Conservation (phyloP, 495 filamentous ascomycete species). For the Neurospora hispaniola region DNA sequence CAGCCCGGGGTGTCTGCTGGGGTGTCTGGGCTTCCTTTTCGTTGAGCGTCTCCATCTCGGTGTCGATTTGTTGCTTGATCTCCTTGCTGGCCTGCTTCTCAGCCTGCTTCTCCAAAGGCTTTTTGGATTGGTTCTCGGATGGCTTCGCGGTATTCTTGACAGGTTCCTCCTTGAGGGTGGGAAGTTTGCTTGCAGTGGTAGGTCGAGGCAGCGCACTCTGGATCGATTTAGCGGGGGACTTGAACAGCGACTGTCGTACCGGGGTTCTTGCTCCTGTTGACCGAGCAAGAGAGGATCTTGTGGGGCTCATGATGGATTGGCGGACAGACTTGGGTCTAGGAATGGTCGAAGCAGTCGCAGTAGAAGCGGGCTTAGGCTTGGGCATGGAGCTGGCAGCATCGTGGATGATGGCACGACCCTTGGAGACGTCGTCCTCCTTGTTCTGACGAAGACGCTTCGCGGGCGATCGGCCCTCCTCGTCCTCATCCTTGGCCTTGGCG, state of each 20-base stretch:
- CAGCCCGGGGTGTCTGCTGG: constrained; percentile 9
- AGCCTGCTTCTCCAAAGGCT: not conserved
- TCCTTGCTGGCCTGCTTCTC: constrained; percentile 12
- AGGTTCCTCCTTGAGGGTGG: not conserved
- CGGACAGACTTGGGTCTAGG: constrained; percentile 34
- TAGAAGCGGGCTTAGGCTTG: constrained; percentile 27
- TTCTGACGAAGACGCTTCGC: constrained; percentile 58
- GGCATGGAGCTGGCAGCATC: constrained; percentile 33
- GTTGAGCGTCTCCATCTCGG: not conserved
- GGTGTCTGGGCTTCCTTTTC: constrained; percentile 7
- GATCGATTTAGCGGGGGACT: constrained; percentile 26
- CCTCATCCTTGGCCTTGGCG: constrained; percentile 20
- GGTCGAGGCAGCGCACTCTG: constrained; percentile 25
- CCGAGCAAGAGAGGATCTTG: constrained; percentile 66
- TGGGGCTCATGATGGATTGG: constrained; percentile 60
- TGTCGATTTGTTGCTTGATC: not conserved
- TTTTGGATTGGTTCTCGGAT: not conserved
- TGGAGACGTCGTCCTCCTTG: constrained; percentile 47
- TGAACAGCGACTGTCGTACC: constrained; percentile 17
- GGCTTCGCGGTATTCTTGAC: constrained; percentile 9
- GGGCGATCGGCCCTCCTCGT: constrained; percentile 25
- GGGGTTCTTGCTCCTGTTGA: constrained; percentile 47
- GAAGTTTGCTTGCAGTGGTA: constrained; percentile 26
- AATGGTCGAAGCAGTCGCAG: constrained; percentile 23
- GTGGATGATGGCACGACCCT: constrained; percentile 39